Base-by-base conservation (phyloP, 2,329 filamentous ascomycete genomes). In the Cytospora piceae region DNA sequence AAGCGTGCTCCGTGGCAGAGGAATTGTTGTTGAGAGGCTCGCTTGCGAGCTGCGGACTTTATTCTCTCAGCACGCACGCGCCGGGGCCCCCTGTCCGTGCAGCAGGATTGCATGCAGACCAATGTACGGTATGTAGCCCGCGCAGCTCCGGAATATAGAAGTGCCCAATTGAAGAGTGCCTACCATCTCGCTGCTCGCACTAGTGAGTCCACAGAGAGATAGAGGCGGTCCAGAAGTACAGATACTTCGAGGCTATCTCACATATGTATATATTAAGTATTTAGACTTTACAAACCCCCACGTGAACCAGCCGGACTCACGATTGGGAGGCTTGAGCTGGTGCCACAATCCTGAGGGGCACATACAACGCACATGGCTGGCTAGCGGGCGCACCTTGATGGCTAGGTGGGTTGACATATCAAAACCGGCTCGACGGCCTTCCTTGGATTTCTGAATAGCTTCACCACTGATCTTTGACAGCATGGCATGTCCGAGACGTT, bases 71-170 rank as follows among this genome's bases (percentile, higher is more conserved):
- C 63, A 65, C 31, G 51, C 63, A 65, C 31, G 51, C 63, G 58
- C 51, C 52, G 57, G 39, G 52, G 49, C 56, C 52, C 58, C 56
- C 56, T 65, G 37, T 57, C 15, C 34, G 29, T 61, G 63, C 63
- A 64, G 63, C 34, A 61, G 57, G 49, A 64, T 51, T 57, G 63
- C 58, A 64, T 65, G 63, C 57, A 61, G 51, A 37, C 32, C 24
- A 24, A n/a, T 15, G 11, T 42, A n/a, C 39, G 55, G 20, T 27
- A 42, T 31, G 49, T 37, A 61, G 17, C 58, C 58, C 39, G 31
- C 53, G 34, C 61, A 63, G 52, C 53, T 63, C 61, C 61, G 54
- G 52, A 57, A 42, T 49, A 60, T 46, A 55, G 52, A 42, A 52
- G 51, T 46, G 51, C 56, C 58, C 52, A 61, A n/a, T 52, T 34